Percentiles rank a stretch among this genome's conserved stretches.
These are phyloP conservation scores for Thelonectria olida DNA, from an alignment of 2,329 filamentous ascomycete genomes.

Conservation along the genomic window DNA sequence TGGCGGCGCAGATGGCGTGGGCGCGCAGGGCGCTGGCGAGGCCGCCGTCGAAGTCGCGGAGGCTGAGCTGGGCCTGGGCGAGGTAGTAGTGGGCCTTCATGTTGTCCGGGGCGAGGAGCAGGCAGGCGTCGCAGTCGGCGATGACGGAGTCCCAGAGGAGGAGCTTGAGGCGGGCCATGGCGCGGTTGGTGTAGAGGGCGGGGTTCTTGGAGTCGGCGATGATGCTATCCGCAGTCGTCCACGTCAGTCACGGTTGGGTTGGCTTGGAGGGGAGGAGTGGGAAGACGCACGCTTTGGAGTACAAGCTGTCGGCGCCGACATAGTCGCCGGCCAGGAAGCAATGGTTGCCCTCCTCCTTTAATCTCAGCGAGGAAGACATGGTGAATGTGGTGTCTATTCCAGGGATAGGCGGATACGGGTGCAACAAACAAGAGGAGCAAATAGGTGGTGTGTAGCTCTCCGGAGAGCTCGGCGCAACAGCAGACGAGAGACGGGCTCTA, in stretches of 20 bases:
- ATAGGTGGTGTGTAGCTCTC: neutral
- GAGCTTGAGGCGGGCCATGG: conserved; percentile 82
- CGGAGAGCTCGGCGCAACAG: conserved; percentile 8
- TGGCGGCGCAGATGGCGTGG: conserved; percentile 73
- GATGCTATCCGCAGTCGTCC: conserved; percentile 62
- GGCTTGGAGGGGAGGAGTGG: too few species aligned
- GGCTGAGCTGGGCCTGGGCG: conserved; percentile 81
- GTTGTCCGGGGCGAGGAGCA: conserved; percentile 69
- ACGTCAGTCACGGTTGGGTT: neutral
- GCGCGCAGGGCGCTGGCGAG: conserved; percentile 75
- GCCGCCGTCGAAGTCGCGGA: conserved; percentile 73
- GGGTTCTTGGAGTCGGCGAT: conserved; percentile 81
- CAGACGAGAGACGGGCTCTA: neutral
- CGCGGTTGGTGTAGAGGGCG: conserved; percentile 87
- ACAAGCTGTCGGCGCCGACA: conserved; percentile 71
- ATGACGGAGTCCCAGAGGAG: conserved; percentile 78
- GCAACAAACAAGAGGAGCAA: neutral
- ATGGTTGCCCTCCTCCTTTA: conserved; percentile 70
- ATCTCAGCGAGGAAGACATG: conserved; percentile 11
- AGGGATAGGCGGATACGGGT: neutral
- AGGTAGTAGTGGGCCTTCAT: conserved; percentile 89
- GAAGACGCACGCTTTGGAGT: conserved; percentile 72
- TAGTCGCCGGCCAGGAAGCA: conserved; percentile 74
- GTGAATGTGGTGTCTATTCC: neutral
- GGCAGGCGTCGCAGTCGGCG: conserved; percentile 78